Percentiles rank a stretch among this genome's conserved stretches.
These are phyloP conservation scores for Coemansia sp. DNA, from an alignment of 192 early-diverging fungal genomes.

Conservation along the genomic window DNA sequence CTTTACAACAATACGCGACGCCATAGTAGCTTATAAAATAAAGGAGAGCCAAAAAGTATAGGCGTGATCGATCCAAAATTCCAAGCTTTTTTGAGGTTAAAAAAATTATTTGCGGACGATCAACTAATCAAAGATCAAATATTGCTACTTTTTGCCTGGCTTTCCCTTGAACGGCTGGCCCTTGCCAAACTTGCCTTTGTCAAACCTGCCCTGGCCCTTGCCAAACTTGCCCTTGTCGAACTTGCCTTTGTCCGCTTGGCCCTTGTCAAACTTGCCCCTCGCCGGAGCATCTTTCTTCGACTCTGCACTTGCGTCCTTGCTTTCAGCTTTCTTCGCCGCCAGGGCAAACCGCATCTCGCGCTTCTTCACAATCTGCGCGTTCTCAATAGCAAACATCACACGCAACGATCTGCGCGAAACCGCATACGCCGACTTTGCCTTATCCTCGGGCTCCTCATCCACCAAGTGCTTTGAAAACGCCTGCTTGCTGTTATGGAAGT, in stretches of 20 bases:
- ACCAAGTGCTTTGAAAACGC: constrained; percentile 60
- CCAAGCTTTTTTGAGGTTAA: not conserved
- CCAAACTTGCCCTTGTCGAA: too few species aligned
- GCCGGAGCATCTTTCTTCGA: not conserved
- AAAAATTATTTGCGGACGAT: constrained; percentile 3
- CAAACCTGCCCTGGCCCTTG: too few species aligned
- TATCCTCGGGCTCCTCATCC: constrained; percentile 14
- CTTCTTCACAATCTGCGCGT: constrained; percentile 73
- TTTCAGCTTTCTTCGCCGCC: constrained; percentile 4
- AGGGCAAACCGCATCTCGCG: constrained; percentile 55
- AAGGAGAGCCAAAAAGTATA: not conserved
- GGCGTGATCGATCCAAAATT: not conserved
- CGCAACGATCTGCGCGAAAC: constrained; percentile 51
- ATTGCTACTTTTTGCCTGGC: too few species aligned
- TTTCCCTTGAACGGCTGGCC: too few species aligned
- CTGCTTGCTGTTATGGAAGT: constrained; percentile 69
- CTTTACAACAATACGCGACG: constrained; percentile 86
- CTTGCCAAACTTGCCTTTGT: too few species aligned
- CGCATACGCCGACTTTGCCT: constrained; percentile 27
- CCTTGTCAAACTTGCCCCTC: too few species aligned
- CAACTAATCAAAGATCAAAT: constrained; percentile 1
- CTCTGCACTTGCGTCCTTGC: not conserved
- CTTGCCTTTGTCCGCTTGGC: too few species aligned
- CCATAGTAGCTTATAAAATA: not conserved
- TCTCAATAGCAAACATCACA: constrained; percentile 91